Percentiles rank a stretch among this genome's conserved stretches.
phyloP scores from a whole-genome alignment of 2,329 filamentous ascomycete species.

The Beauveria sp. region DNA sequence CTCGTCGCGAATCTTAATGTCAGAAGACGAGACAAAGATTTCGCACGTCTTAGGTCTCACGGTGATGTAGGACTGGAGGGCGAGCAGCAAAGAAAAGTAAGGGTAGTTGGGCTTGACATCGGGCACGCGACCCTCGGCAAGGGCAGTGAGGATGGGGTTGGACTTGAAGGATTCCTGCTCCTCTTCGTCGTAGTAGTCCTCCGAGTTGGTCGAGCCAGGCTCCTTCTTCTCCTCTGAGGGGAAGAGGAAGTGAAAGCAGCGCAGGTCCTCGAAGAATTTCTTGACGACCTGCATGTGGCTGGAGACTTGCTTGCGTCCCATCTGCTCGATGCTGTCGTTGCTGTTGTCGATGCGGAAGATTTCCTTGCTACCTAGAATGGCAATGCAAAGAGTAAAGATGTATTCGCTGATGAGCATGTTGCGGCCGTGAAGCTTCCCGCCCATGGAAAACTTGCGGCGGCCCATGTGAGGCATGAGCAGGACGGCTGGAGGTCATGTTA shows the following conservation, averaged over 20 bases:
- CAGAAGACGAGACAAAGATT: conserved; percentile 48
- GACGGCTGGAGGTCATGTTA: conserved; percentile 38
- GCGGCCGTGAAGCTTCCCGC: conserved; percentile 55
- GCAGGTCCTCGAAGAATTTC: conserved; percentile 54
- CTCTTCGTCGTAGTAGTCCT: conserved; percentile 37
- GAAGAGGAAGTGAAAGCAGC: conserved; percentile 57
- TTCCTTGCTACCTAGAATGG: conserved; percentile 32
- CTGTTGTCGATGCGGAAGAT: conserved; percentile 36
- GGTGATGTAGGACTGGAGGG: conserved; percentile 44
- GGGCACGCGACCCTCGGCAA: conserved; percentile 49
- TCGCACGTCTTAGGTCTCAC: conserved; percentile 51
- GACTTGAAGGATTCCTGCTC: conserved; percentile 52
- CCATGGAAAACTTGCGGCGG: conserved; percentile 58
- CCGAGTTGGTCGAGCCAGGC: conserved; percentile 54
- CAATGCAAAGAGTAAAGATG: conserved; percentile 40
- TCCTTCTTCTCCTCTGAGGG: conserved; percentile 48
- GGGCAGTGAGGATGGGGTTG: conserved; percentile 54
- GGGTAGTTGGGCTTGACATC: conserved; percentile 55
- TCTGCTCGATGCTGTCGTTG: conserved; percentile 36
- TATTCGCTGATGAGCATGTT: conserved; percentile 67
- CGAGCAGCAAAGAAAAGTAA: conserved; percentile 50
- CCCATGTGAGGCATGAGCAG: conserved; percentile 60
- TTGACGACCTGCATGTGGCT: conserved; percentile 66
- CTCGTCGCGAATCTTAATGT: conserved; percentile 43
- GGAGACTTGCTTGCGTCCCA: conserved; percentile 57